Evolutionary conservation across 129 eudicot genomes (phyloP).

Genomic region (Gnaphalium uliginosum): DNA sequence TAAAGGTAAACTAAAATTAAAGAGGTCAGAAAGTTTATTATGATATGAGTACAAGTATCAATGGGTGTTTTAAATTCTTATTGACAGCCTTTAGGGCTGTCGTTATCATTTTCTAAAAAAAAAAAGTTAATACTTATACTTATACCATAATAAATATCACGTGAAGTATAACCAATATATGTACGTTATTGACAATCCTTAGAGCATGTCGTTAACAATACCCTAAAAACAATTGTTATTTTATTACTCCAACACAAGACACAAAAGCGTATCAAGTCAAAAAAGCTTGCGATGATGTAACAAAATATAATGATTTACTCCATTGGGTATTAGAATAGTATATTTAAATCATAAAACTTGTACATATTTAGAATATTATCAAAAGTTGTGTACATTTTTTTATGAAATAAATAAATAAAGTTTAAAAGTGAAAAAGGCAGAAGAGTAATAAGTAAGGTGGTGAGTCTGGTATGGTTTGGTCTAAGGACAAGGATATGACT

Average conservation of each 20-base stretch:
- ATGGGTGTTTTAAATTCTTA: too few relatives aligned
- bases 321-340: background rate
- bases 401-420: background rate
- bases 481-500: slow-evolving; percentile 37
- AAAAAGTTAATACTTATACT: too few relatives aligned
- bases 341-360: background rate
- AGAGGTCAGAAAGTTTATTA: too few relatives aligned
- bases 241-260: background rate
- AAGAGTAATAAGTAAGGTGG: slow-evolving; percentile 42
- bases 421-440: background rate
- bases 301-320: background rate
- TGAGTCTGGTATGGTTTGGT: slow-evolving; percentile 30
- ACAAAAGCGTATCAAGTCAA: background rate
- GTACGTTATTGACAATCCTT: too few relatives aligned
- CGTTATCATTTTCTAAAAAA: too few relatives aligned
- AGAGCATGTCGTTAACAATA: too few relatives aligned
- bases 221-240: too few relatives aligned
- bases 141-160: too few relatives aligned
- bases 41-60: too few relatives aligned
- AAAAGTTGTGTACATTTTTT: background rate
- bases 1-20: too few relatives aligned
- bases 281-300: background rate
- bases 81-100: too few relatives aligned
- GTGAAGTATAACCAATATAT: too few relatives aligned
- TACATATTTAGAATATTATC: background rate